Percentiles rank a stretch among this genome's conserved stretches.
Evolutionary conservation across 2,329 filamentous ascomycete genomes (phyloP).

Genomic region (Epichloe bromicola): DNA sequence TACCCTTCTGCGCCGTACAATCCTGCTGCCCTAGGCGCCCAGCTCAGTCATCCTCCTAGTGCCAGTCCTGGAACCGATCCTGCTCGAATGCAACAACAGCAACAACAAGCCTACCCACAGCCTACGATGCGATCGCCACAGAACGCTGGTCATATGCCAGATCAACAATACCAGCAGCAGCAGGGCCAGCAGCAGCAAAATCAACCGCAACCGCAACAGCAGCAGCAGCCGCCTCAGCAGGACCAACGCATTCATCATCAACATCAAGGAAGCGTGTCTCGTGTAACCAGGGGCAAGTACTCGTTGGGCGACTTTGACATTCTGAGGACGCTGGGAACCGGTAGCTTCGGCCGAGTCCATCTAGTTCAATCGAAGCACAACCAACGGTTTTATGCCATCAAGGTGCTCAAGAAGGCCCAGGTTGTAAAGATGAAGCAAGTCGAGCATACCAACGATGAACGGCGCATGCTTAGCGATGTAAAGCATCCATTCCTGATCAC

Average conservation of each 20-base stretch:
- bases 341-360: slow-evolving; percentile 93
- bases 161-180: slow-evolving; percentile 17
- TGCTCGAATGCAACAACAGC: slow-evolving; percentile 24
- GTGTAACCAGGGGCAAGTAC: slow-evolving; percentile 95
- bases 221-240: slow-evolving; percentile 13
- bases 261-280: slow-evolving; percentile 23
- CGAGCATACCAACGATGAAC: slow-evolving; percentile 97
- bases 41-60: slow-evolving; percentile 15
- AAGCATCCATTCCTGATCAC: slow-evolving; percentile 98
- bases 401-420: slow-evolving; percentile 96
- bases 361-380: slow-evolving; percentile 97
- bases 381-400: slow-evolving; percentile 94
- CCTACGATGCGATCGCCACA: slow-evolving; percentile 16
- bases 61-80: slow-evolving; percentile 26
- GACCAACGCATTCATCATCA: slow-evolving; percentile 19
- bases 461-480: slow-evolving; percentile 88
- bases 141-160: slow-evolving; percentile 4
- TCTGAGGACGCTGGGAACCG: slow-evolving; percentile 83
- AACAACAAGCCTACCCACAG: slow-evolving; percentile 17
- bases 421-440: slow-evolving; percentile 99
- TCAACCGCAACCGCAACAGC: slow-evolving; percentile 16
- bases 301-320: slow-evolving; percentile 82
- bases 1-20: slow-evolving; percentile 13
- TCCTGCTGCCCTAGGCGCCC: slow-evolving; percentile 15
- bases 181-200: slow-evolving; percentile 9